Base-by-base conservation (phyloP, 2,329 filamentous ascomycete genomes). In the Pseudogymnoascus sp. region DNA sequence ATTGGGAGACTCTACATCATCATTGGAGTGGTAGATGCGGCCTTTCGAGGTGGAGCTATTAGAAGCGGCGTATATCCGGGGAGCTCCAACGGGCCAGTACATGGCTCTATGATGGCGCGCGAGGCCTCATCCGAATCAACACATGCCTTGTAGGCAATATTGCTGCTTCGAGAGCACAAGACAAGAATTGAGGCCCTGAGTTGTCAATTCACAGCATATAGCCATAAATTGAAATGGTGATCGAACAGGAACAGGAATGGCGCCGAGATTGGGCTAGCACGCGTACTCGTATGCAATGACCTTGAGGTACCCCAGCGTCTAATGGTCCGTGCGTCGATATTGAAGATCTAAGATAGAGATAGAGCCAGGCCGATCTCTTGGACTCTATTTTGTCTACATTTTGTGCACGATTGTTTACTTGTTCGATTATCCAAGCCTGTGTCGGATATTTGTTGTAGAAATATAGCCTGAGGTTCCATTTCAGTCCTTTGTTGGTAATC, bases 61-160 rank as follows among this genome's bases (percentile, higher is more conserved):
- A 77, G 81, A 89, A 68, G 88, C 88, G 71, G 89, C 87, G 78
- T 90, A 93, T 73, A 92, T 86, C 73, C 87, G 86, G 71, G 90
- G 89, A 73, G 89, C 89, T 74, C 89, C 90, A 74, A 91, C 84
- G 71, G 90, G 90, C 90, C 90, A 95, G 82, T 95, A 95, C 90
- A 94, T 95, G 80, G 77, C 79, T 71, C 64, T 65, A 64, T 66
- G 67, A 65, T 68, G 62, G 66, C 62, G 64, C 65, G 62, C 63
- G 65, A 66, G 64, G 60, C 66, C 65, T 71, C 70, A 69, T 72
- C 71, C 70, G 67, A 66, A 64, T 64, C 65, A 66, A 66, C 67
- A 67, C 68, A 72, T 71, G 66, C 65, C 68, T 66, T 63, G 63
- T 59, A 65, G 65, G 43, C 67, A 65, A 64, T 64, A 66, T 60